Percentiles rank a stretch among this genome's conserved stretches.
phyloP scores from a whole-genome alignment of 768 basidiomycete genomes.

The Lactifluus piperatus region DNA sequence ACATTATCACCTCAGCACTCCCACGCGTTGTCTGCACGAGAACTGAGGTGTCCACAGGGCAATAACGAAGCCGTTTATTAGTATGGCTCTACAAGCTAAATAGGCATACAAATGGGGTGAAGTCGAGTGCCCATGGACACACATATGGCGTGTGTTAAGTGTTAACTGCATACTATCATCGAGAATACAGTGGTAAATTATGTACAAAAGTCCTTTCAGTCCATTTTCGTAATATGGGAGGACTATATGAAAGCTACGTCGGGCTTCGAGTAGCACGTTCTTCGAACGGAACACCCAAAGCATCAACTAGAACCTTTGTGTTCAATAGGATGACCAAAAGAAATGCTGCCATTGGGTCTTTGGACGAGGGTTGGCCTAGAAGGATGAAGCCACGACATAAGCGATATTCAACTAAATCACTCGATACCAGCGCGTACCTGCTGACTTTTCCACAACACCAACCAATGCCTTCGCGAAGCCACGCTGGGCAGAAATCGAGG shows the following conservation, averaged over 20 bases:
- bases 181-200: too few species aligned
- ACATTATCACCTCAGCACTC: too few species aligned
- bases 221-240: background rate
- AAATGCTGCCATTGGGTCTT: background rate
- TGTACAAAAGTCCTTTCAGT: background rate
- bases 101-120: too few species aligned
- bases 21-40: too few species aligned
- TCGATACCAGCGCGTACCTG: background rate
- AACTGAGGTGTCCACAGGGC: too few species aligned
- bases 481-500: too few species aligned
- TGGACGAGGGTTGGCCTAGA: background rate
- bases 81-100: too few species aligned
- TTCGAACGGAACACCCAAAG: background rate
- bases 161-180: too few species aligned
- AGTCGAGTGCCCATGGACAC: too few species aligned
- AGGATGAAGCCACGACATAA: background rate
- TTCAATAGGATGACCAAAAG: background rate
- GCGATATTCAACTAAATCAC: background rate
- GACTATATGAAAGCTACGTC: background rate
- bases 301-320: background rate
- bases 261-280: background rate
- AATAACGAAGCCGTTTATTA: too few species aligned
- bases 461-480: background rate
- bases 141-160: too few species aligned
- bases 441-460: background rate